These are phyloP conservation scores for Gleditsia sinensis DNA, from an alignment of 306 rosid genomes.

Conservation along the genomic window DNA sequence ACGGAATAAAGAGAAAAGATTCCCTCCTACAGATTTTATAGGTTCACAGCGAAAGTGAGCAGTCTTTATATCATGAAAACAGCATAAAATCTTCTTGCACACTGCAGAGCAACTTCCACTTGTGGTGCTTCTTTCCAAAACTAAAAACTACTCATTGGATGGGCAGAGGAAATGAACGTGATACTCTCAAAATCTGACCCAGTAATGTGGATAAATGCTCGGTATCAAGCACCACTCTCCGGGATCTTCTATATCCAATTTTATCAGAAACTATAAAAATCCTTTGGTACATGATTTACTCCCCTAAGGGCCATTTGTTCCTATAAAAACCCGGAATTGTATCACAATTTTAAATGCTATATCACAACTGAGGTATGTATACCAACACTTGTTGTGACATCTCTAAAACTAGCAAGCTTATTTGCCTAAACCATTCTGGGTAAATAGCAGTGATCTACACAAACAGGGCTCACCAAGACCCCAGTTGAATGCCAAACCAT, in stretches of 20 bases:
- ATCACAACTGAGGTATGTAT: constrained; percentile 30
- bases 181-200: background rate
- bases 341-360: constrained; percentile 39
- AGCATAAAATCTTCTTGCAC: constrained; percentile 25
- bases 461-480: constrained; percentile 8
- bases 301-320: constrained; percentile 40
- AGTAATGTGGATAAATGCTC: background rate
- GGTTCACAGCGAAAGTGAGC: constrained; percentile 25
- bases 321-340: constrained; percentile 27
- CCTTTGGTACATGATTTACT: constrained; percentile 33
- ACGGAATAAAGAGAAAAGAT: background rate
- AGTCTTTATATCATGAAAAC: background rate
- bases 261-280: constrained; percentile 16
- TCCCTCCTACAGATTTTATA: constrained; percentile 36
- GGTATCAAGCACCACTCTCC: constrained; percentile 14
- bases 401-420: constrained; percentile 29
- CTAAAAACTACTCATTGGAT: constrained; percentile 35
- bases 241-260: constrained; percentile 33
- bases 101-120: constrained; percentile 3
- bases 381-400: constrained; percentile 2
- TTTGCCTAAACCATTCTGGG: constrained; percentile 26
- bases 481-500: background rate
- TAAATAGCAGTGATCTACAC: constrained; percentile 25
- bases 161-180: constrained; percentile 29
- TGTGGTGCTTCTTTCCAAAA: background rate